Conservation (phyloP, 2,329 filamentous ascomycete genomes). For the Grosmannia penicillata region DNA sequence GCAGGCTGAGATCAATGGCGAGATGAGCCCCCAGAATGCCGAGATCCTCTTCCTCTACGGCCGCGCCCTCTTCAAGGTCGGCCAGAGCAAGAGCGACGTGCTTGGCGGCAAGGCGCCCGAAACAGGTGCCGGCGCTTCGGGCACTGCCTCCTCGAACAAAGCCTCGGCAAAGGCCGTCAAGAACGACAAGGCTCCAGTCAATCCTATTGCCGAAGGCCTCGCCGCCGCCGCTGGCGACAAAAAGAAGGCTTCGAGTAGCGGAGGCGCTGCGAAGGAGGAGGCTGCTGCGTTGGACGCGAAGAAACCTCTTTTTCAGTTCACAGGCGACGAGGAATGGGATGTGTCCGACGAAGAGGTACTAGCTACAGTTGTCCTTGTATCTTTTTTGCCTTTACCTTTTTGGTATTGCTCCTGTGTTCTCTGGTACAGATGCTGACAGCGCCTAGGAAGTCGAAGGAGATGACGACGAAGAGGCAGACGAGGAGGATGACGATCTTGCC, state of each 20-base stretch:
- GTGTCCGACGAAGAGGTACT: slow-evolving; percentile 57
- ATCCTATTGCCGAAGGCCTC: background rate
- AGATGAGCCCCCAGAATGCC: slow-evolving; percentile 79
- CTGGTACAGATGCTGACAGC: background rate
- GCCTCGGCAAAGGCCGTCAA: slow-evolving; percentile 28
- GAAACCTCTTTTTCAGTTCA: slow-evolving; percentile 81
- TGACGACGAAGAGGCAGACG: slow-evolving; percentile 30
- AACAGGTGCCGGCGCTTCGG: slow-evolving; percentile 28
- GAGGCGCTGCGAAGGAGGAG: slow-evolving; percentile 14
- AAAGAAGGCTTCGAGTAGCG: slow-evolving; percentile 21
- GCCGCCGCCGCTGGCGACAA: slow-evolving; percentile 20
- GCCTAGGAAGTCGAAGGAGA: slow-evolving; percentile 6
- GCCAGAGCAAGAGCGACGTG: slow-evolving; percentile 87
- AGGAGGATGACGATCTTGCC: slow-evolving; percentile 59
- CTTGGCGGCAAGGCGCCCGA: slow-evolving; percentile 64
- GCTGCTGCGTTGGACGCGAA: slow-evolving; percentile 27
- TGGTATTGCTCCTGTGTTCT: background rate
- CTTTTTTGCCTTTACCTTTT: background rate
- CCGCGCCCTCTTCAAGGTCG: slow-evolving; percentile 83
- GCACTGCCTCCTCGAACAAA: background rate
- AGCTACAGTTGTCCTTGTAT: background rate
- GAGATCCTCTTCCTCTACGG: slow-evolving; percentile 93
- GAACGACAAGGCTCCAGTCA: slow-evolving; percentile 26
- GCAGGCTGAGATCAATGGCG: slow-evolving; percentile 82
- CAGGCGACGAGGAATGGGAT: slow-evolving; percentile 86